Evolutionary conservation across 2,329 filamentous ascomycete genomes (phyloP), one percentile per base, ranked within the genome.

Genomic region (Colletotrichum orchidophilum): DNA sequence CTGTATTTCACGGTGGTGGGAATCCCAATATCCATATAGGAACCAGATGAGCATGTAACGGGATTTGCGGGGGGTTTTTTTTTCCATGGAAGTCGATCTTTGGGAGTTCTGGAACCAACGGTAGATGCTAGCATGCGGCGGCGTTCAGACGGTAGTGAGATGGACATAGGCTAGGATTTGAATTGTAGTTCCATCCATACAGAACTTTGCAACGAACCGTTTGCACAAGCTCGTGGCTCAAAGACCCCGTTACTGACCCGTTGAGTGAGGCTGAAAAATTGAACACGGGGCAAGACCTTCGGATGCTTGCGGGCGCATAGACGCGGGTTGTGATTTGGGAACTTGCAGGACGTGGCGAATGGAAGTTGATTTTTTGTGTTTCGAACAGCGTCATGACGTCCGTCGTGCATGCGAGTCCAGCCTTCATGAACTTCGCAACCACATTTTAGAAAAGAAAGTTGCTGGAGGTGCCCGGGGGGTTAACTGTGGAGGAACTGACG

Each of bases 1-100:
- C 87, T 2, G 84, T 88, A 29, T 88, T 89, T 74, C 83, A 84
- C 66, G 81, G 79, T 29, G 71, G 70, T n/a, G 75, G 75, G 11
- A 75, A 76, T 67, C 78, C 80, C 3, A 78, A 79, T 59, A 76
- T 81, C 58, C 76, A 77, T 13, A 79, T 81, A 73, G 77, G 77
- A 62, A 73, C 54, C 42, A 66, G 72, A 29, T 73, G 49, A 62
- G 31, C 26, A 33, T 63, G 18, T 54, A 46, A 55, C 11, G n/a
- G 52, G n/a, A 31, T 49, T 60, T 72, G 46, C 35, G 31, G n/a
- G n/a, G n/a, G n/a, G n/a, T n/a, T n/a, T n/a, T 7, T 13, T 49
- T 29, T 58, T 49, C 53, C 27, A 29, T 39, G 35, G 33, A 50
- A 29, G 53, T 70, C 24, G 46, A 46, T 60, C 39, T 49, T 57